Evolutionary conservation across 2,329 filamentous ascomycete genomes (phyloP).

Genomic region (Talaromyces albobiverticillius): DNA sequence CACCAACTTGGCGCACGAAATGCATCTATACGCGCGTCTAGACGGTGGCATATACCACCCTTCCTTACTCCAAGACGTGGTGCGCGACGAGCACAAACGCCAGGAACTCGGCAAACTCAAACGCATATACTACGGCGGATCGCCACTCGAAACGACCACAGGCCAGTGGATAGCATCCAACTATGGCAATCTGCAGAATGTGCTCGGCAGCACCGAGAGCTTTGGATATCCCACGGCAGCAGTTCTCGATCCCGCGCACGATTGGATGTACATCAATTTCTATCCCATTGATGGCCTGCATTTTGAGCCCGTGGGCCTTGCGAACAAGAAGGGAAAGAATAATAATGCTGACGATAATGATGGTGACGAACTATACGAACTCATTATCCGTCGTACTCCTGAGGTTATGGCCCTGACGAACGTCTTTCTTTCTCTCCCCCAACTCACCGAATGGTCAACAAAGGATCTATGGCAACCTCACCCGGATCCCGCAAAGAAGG

Average conservation of each 20-base stretch:
- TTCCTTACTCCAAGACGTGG: slow-evolving; percentile 22
- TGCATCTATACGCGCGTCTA: slow-evolving; percentile 18
- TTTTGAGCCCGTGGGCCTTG: slow-evolving; percentile 12
- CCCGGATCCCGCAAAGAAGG: slow-evolving; percentile 14
- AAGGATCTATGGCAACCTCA: slow-evolving; percentile 25
- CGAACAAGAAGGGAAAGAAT: not conserved
- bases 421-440: slow-evolving; percentile 19
- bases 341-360: slow-evolving; percentile 1
- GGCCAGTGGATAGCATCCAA: slow-evolving; percentile 24
- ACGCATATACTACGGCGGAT: slow-evolving; percentile 21
- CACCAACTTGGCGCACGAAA: slow-evolving; percentile 16
- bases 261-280: slow-evolving; percentile 22
- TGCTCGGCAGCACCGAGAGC: slow-evolving; percentile 25
- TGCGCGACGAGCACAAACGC: slow-evolving; percentile 15
- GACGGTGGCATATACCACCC: slow-evolving; percentile 21
- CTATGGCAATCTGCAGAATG: slow-evolving; percentile 1
- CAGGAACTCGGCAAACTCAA: slow-evolving; percentile 18
- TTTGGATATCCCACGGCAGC: slow-evolving; percentile 18
- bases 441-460: slow-evolving; percentile 19
- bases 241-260: slow-evolving; percentile 10
- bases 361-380: slow-evolving; percentile 19
- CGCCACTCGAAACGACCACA: slow-evolving; percentile 24
- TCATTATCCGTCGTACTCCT: slow-evolving; percentile 20
- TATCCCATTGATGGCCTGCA: slow-evolving; percentile 15
- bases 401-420: slow-evolving; percentile 20